phyloP scores from a whole-genome alignment of 352 stramenopile species.

The Phytophthora podocarpi region DNA sequence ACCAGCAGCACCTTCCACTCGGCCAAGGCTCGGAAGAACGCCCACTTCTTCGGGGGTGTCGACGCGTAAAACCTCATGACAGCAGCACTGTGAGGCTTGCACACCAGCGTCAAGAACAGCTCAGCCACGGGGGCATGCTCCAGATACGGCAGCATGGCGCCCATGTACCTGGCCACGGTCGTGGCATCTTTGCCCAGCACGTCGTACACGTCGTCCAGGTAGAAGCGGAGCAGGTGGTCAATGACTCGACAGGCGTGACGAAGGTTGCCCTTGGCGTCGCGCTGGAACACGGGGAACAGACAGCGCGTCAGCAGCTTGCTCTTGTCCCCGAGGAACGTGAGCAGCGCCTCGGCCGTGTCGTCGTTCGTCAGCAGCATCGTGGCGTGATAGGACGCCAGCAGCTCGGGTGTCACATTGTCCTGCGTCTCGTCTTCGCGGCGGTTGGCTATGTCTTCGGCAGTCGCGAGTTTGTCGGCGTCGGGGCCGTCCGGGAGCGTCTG shows the following conservation, averaged over 20 bases:
- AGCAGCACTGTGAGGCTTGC: conserved; percentile 80
- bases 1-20: conserved; percentile 91
- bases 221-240: conserved; percentile 84
- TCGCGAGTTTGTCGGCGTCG: conserved; percentile 32
- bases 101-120: conserved; percentile 87
- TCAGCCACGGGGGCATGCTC: conserved; percentile 86
- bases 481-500: conserved; percentile 49
- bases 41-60: conserved; percentile 85
- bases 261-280: conserved; percentile 73
- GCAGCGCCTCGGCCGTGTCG: conserved; percentile 76
- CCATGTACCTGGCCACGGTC: conserved; percentile 82
- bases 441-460: conserved; percentile 4
- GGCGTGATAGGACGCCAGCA: conserved; percentile 81
- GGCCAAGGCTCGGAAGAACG: conserved; percentile 84
- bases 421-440: conserved; percentile 35
- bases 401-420: conserved; percentile 57
- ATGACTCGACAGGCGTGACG: conserved; percentile 89
- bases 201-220: conserved; percentile 90
- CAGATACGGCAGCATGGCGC: conserved; percentile 82
- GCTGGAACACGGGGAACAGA: conserved; percentile 83
- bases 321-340: conserved; percentile 85
- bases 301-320: conserved; percentile 76
- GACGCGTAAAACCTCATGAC: conserved; percentile 71
- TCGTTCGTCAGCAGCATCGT: conserved; percentile 92
- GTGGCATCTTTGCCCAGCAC: conserved; percentile 65